A percentile compares a stretch with the other conserved stretches of the same genome.
Evolutionary conservation across 768 basidiomycete genomes (phyloP).

Genomic region (Boletus bicolor): DNA sequence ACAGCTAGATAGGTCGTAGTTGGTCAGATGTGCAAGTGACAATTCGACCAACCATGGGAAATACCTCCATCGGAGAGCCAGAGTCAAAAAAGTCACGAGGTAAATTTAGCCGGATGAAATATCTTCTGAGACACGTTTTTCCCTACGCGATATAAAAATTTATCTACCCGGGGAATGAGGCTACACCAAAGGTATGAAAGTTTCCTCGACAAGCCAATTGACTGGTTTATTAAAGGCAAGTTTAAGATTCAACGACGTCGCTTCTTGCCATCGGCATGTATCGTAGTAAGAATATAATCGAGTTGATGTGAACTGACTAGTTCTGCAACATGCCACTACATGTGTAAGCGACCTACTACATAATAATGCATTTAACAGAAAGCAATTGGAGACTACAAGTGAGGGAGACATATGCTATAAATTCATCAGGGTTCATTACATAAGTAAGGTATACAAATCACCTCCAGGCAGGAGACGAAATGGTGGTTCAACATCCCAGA

Average conservation of each 20-base stretch:
- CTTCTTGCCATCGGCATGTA: background rate
- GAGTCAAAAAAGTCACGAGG: background rate
- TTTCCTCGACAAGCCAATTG: slow-evolving; percentile 26
- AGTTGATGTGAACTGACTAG: no score
- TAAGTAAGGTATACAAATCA: no score
- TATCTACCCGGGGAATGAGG: slow-evolving; percentile 36
- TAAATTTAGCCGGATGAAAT: slow-evolving; percentile 4
- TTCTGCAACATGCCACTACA: no score
- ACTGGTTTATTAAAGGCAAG: slow-evolving; percentile 17
- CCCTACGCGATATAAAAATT: background rate
- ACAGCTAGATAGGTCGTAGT: background rate
- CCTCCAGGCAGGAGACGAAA: background rate
- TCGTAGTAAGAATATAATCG: no score
- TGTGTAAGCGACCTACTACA: background rate
- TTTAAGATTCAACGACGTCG: background rate
- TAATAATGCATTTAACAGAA: background rate
- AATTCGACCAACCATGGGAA: background rate
- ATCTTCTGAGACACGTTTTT: background rate
- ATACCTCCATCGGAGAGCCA: background rate
- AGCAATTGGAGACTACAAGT: background rate
- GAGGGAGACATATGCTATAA: background rate
- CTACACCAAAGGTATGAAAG: slow-evolving; percentile 14
- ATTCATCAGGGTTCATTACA: background rate
- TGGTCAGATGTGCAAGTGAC: background rate
- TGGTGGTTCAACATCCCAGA: background rate